These are phyloP conservation scores for Colletotrichum tropicicola DNA, from an alignment of 2,329 filamentous ascomycete species.

Conservation along the genomic window DNA sequence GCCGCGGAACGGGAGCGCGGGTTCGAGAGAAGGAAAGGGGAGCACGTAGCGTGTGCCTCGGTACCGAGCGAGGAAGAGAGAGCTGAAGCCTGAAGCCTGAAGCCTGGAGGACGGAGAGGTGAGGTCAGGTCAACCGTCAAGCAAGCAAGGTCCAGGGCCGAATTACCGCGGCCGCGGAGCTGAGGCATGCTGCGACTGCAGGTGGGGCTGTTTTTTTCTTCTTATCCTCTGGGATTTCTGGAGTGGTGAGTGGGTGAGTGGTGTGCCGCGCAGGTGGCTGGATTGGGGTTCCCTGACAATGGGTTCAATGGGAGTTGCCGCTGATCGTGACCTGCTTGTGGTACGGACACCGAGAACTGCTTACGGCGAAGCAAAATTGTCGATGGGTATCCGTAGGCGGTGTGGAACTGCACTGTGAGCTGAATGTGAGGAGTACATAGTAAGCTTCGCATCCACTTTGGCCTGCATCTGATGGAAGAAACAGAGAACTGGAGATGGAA, in stretches of 20 bases:
- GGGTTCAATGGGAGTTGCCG: neutral
- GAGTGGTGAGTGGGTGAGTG: neutral
- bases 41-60: constrained; percentile 18
- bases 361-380: no score
- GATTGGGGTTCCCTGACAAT: neutral
- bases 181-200: constrained; percentile 4
- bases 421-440: neutral
- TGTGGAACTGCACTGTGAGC: constrained; percentile 6
- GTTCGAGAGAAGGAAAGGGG: neutral
- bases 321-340: neutral
- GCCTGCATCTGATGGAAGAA: neutral
- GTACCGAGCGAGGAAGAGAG: constrained; percentile 14
- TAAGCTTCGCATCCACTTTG: neutral
- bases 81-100: neutral
- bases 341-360: neutral
- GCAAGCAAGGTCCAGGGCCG: constrained; percentile 25
- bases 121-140: neutral
- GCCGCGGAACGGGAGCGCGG: constrained; percentile 25
- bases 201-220: neutral
- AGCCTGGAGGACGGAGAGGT: neutral
- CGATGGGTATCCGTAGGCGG: no score
- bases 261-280: neutral
- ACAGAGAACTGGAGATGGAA: neutral
- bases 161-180: constrained; percentile 22
- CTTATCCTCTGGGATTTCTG: neutral